Evolutionary conservation across 2,329 filamentous ascomycete genomes (phyloP).

Genomic region (Xylariaceae sp.): DNA sequence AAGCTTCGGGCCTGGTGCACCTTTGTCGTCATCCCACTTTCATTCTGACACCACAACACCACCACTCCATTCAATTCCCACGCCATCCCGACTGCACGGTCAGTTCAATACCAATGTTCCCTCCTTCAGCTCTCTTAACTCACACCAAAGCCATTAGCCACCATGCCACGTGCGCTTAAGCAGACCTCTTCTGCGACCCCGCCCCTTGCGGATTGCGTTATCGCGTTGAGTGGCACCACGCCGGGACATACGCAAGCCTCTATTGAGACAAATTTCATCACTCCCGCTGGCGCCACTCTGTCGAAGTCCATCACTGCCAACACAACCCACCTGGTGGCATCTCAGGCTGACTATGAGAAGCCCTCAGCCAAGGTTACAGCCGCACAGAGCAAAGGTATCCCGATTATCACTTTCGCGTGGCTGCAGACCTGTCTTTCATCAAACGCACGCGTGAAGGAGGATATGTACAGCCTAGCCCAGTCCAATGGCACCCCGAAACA

Average conservation of each 20-base stretch:
- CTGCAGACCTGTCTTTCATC: slow-evolving; percentile 50
- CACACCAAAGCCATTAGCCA: slow-evolving; percentile 5
- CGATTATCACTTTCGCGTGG: slow-evolving; percentile 60
- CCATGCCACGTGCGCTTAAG: slow-evolving; percentile 22
- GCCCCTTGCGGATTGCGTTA: slow-evolving; percentile 44
- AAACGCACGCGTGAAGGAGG: slow-evolving; percentile 37
- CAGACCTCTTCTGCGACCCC: slow-evolving; percentile 16
- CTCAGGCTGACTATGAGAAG: slow-evolving; percentile 47
- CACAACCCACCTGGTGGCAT: slow-evolving; percentile 57
- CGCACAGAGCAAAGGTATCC: slow-evolving; percentile 43
- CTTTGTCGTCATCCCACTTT: too few relatives aligned
- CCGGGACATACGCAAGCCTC: slow-evolving; percentile 47
- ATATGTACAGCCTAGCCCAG: slow-evolving; percentile 22
- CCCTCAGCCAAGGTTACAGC: slow-evolving; percentile 49
- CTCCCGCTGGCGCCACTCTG: slow-evolving; percentile 46
- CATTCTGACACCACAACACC: too few relatives aligned
- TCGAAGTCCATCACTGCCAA: slow-evolving; percentile 44
- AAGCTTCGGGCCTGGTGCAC: too few relatives aligned
- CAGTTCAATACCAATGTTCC: too few relatives aligned
- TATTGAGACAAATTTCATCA: slow-evolving; percentile 42
- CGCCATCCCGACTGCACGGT: too few relatives aligned
- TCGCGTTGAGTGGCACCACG: slow-evolving; percentile 61
- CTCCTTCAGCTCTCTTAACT: neutral
- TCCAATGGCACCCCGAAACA: slow-evolving; percentile 23
- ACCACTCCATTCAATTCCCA: too few relatives aligned